Conservation (phyloP, 2,329 filamentous ascomycete species). For the Lasiodiplodia sp. region DNA sequence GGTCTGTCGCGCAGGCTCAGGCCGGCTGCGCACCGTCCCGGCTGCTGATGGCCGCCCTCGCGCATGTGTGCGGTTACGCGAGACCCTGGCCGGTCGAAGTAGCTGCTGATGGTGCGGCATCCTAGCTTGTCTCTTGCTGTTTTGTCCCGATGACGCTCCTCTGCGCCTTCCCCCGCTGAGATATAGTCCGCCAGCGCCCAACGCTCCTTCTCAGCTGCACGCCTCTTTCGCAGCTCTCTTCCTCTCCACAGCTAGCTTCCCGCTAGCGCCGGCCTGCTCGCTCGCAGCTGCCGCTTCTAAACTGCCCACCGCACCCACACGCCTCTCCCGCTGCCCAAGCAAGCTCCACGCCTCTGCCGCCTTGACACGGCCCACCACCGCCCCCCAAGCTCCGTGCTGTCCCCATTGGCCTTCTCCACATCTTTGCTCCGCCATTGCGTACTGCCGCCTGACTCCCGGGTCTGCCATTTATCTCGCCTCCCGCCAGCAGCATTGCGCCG, state of each 20-base stretch:
- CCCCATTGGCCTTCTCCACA: background rate
- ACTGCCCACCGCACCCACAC: background rate
- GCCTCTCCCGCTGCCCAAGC: background rate
- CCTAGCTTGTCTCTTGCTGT: constrained; percentile 7
- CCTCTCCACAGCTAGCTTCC: background rate
- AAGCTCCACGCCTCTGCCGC: background rate
- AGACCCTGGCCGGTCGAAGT: constrained; percentile 19
- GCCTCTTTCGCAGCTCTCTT: background rate
- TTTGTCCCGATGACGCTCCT: constrained; percentile 28
- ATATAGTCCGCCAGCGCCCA: constrained; percentile 18
- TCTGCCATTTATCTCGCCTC: background rate
- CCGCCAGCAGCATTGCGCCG: background rate
- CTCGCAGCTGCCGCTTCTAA: constrained; percentile 7
- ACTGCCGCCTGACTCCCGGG: background rate
- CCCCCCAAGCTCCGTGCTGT: constrained; percentile 2
- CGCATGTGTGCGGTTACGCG: constrained; percentile 7
- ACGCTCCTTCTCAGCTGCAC: background rate
- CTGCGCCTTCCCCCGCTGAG: constrained; percentile 26
- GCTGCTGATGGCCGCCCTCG: background rate
- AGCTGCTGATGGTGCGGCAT: constrained; percentile 12
- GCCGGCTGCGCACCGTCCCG: constrained; percentile 8
- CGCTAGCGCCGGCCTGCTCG: constrained; percentile 10
- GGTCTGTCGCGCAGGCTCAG: constrained; percentile 20
- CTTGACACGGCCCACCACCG: background rate
- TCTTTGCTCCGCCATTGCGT: background rate